Evolutionary conservation across 2,329 filamentous ascomycete genomes (phyloP), one percentile per base, ranked within the genome.

Genomic region (Colletotrichum musae): DNA sequence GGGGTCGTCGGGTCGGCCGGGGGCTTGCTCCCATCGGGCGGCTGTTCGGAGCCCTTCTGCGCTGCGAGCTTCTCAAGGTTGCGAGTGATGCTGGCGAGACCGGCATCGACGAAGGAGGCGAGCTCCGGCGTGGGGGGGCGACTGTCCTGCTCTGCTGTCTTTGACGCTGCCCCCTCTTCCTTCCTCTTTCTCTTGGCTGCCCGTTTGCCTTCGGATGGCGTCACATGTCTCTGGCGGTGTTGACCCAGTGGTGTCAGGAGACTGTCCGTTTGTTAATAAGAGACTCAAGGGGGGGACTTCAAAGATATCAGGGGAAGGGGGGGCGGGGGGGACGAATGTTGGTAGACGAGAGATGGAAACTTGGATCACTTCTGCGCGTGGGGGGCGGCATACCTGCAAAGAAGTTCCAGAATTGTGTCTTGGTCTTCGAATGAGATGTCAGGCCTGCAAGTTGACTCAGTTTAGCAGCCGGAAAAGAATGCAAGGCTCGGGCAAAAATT

Each of bases 221-320:
- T 82, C 45, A 84, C 76, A 74, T 92, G 82, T 39, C 80, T 80
- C 71, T 80, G 81, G 15, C 91, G 88, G 77, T 93, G 82, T 63
- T 88, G 83, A 1, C 91, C 91, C 15, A 94, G 79, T 2, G 92
- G 91, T 0, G 84, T 80, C 52, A 94, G 79, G 21, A 93, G 80
- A 68, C 91, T 94, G 50, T 7, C 7, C 54, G 21, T 41, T 50
- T 12, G 18, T 50, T 18, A 50, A 10, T 24, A 50, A 15, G n/a
- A 18, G 12, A 50, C 6, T 21, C n/a, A 12, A 21, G 18, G 18
- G 18, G 10, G 21, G 10, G 47, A 12, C 10, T 12, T n/a, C 15
- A 50, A 24, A 16, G 36, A 6, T 18, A 18, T 18, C 18, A 18
- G 18, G 18, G 18, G 18, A 18, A 18, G 18, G 18, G 18, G 18